Evolutionary conservation across 2,329 filamentous ascomycete genomes (phyloP), one percentile per base, ranked within the genome.

Genomic region (Zymoseptoria crescenta): DNA sequence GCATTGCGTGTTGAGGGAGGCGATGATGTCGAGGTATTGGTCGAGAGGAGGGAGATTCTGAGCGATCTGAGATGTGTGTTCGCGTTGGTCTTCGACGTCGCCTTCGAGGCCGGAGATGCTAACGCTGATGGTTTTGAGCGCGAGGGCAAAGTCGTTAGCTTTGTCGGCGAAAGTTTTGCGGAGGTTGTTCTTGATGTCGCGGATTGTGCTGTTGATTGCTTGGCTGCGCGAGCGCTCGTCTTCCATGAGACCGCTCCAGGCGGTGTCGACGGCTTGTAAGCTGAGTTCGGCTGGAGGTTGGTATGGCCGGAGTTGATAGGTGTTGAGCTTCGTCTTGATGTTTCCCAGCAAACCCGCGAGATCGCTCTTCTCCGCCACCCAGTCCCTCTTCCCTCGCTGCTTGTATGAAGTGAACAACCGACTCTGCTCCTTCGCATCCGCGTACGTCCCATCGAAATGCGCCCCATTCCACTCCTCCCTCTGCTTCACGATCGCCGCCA

Each of bases 311-410:
- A 99, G 77, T 54, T 92, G 86, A 74, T 99, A 99, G 49, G 94
- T 99, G 68, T 90, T 92, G 68, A 99, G 81, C 75, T 99, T 99
- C 0, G 94, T 99, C 80, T 96, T 97, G 81, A 99, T 97, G 75
- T 99, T 99, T 41, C 94, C 94, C 57, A 99, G 79, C 61, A 99
- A 77, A 4, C 93, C 94, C 41, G 92, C 91, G 58, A 99, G 80
- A 71, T 99, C 94, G 59, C 91, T 96, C 81, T 96, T 97, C 77
- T 99, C 94, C 1, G 91, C 94, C 28, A 99, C 94, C 94, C 94
- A 99, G 60, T 89, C 85, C 61, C 94, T 84, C 80, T 99, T 99
- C 76, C 88, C 83, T 56, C 87, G 91, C 68, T 86, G 84, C 77
- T 97, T 99, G 79, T 96, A 96, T n/a, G 81, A 80, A 27, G 89